Base-by-base conservation (phyloP, 805 yeast genomes). In the Spathaspora gorwiae region DNA sequence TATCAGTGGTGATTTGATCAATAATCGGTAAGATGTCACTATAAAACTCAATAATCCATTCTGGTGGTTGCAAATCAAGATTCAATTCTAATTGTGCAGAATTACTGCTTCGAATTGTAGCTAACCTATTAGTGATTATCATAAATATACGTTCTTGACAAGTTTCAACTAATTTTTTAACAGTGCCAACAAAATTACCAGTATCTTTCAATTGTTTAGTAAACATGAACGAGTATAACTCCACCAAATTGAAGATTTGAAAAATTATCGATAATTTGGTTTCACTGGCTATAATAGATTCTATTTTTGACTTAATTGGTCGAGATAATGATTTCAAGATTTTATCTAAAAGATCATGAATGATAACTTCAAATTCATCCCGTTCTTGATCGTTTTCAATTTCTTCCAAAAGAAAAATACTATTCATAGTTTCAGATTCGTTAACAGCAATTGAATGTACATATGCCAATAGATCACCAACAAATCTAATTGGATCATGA, bases 401-500 rank as follows among this genome's bases (percentile, higher is more conserved):
- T 1, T 47, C 40, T 9, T 45, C 54, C 5, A 57, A 35, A 6
- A 55, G 54, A 48, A 92, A 82, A 42, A 92, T 64, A 14, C 81
- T 73, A 7, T 74, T 73, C 5, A 92, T 74, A 29, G 84, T 73
- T 57, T 94, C 99, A 35, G 81, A 75, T 62, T 94, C 99, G 64
- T 88, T 87, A 4, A 90, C 95, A 29, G 90, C 82, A 5, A 87
- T 75, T 1, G 90, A 79, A 59, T 94, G 97, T 1, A 90, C 75
- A 69, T 86, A 87, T 0, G 98, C 98, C 34, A 94, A 67, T 30
- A 94, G 74, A 59, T 90, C 97, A 26, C 97, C 95, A 13, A 88
- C 71, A 51, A 83, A 90, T 45, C 96, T 72, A 26, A 82, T 71
- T 1, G 97, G 87, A 59, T 92, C 96, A 60, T 85, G 85, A 0